Evolutionary conservation across 1,284 basidiomycete genomes (phyloP).

Genomic region (Apiotrichum brassicae): DNA sequence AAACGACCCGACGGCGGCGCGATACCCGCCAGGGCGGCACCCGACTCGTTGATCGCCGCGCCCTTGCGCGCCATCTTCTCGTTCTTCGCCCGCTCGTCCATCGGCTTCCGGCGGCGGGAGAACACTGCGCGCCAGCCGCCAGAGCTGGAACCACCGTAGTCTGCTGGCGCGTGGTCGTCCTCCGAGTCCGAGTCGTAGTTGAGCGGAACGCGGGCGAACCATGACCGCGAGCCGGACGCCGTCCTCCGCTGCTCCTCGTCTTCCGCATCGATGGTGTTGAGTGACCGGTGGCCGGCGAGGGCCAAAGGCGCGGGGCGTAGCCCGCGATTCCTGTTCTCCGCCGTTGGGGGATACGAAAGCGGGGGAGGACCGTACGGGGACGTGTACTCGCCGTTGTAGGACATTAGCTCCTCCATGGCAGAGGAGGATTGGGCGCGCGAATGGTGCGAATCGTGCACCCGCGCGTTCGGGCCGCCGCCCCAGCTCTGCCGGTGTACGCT

Average conservation of each 20-base stretch:
- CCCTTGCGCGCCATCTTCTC: constrained; percentile 43
- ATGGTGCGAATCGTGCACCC: constrained; percentile 22
- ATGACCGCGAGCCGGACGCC: background rate
- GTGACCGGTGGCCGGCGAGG: constrained; percentile 33
- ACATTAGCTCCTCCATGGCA: constrained; percentile 21
- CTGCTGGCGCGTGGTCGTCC: constrained; percentile 18
- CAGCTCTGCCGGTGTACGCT: constrained; percentile 3
- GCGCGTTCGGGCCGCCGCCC: constrained; percentile 16
- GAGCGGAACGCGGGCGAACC: constrained; percentile 9
- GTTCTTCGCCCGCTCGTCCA: constrained; percentile 23
- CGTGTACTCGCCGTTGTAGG: background rate
- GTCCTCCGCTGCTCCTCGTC: constrained; percentile 14
- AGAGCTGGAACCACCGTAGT: constrained; percentile 24
- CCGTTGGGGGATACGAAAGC: constrained; percentile 5
- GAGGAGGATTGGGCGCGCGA: constrained; percentile 26
- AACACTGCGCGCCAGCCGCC: constrained; percentile 14
- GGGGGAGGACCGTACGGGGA: background rate
- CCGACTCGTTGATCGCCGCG: constrained; percentile 33
- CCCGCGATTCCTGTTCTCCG: constrained; percentile 23
- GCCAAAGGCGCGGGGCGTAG: constrained; percentile 27
- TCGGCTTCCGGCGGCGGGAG: constrained; percentile 17
- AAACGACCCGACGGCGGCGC: constrained; percentile 17
- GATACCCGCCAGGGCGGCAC: constrained; percentile 38
- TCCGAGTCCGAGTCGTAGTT: constrained; percentile 5
- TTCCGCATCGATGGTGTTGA: constrained; percentile 31